phyloP scores from a whole-genome alignment of 2,329 filamentous ascomycete species.

The Hypoxylon sp. region DNA sequence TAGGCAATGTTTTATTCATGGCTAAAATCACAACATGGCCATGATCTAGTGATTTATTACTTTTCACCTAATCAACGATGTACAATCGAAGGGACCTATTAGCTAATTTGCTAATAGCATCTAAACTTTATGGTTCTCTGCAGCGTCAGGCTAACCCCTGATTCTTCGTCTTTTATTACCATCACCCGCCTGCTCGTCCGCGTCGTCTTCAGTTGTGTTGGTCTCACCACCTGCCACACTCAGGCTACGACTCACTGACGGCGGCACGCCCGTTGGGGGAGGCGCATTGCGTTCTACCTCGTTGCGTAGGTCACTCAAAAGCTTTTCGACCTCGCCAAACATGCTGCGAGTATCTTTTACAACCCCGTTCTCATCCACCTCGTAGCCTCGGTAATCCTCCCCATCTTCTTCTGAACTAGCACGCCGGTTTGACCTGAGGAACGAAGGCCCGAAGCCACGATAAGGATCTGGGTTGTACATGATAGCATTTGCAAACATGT shows the following conservation, averaged over 20 bases:
- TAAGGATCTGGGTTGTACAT: conserved; percentile 96
- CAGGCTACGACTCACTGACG: conserved; percentile 51
- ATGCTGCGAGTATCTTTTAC: conserved; percentile 91
- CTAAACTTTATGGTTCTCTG: background rate
- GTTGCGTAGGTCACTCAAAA: conserved; percentile 81
- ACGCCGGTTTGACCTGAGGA: conserved; percentile 62
- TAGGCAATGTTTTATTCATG: conserved; percentile 1
- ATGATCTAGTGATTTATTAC: conserved; percentile 9
- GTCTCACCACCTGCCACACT: conserved; percentile 59
- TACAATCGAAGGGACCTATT: conserved; percentile 13
- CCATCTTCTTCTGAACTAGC: conserved; percentile 56
- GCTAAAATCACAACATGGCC: conserved; percentile 10
- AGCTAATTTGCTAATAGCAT: conserved; percentile 9
- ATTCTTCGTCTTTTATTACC: conserved; percentile 54
- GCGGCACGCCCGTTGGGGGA: conserved; percentile 51
- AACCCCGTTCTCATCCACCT: conserved; percentile 85
- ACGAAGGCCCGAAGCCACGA: conserved; percentile 75
- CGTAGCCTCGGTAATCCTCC: conserved; percentile 68
- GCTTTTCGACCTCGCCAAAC: conserved; percentile 88
- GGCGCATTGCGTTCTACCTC: conserved; percentile 69
- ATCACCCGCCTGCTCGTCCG: conserved; percentile 63
- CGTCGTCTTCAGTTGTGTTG: conserved; percentile 63
- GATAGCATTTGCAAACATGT: conserved; percentile 98
- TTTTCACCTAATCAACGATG: conserved; percentile 10
- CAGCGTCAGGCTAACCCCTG: conserved; percentile 45